A percentile compares a stretch with the other conserved stretches of the same genome.
These are phyloP conservation scores for Eutrema heterophyllum DNA, from an alignment of 345 rosid genomes.

Conservation along the genomic window DNA sequence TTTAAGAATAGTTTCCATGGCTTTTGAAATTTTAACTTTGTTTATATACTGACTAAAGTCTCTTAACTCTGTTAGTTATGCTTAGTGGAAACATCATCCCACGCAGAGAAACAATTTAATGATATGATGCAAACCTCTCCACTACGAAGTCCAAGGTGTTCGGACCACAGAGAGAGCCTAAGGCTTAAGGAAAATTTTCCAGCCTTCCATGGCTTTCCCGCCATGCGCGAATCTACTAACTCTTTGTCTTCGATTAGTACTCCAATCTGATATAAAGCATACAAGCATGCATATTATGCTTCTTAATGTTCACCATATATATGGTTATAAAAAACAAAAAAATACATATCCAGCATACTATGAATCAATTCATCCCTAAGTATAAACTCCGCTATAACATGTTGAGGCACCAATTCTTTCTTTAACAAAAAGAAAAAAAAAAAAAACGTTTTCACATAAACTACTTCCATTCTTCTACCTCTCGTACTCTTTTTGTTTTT, in stretches of 20 bases:
- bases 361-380: not conserved
- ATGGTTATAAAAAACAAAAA: not conserved
- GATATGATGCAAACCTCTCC: constrained; percentile 56
- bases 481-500: not conserved
- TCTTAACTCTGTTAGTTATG: not conserved
- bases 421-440: not conserved
- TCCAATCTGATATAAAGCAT: constrained; percentile 58
- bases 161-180: constrained; percentile 92
- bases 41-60: not conserved
- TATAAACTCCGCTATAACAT: not conserved
- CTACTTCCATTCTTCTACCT: constrained; percentile 1
- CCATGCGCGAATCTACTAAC: constrained; percentile 76
- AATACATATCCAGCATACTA: constrained; percentile 6
- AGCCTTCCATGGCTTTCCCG: constrained; percentile 94
- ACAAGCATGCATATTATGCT: constrained; percentile 11
- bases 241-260: constrained; percentile 90
- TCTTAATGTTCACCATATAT: not conserved
- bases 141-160: constrained; percentile 82
- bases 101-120: not conserved
- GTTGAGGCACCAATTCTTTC: not conserved
- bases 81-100: not conserved
- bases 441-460: not conserved
- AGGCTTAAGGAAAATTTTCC: constrained; percentile 82
- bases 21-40: not conserved
- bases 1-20: constrained; percentile 4